Base-by-base conservation (phyloP, 352 stramenopile genomes). In the Phytophthora vignae region DNA sequence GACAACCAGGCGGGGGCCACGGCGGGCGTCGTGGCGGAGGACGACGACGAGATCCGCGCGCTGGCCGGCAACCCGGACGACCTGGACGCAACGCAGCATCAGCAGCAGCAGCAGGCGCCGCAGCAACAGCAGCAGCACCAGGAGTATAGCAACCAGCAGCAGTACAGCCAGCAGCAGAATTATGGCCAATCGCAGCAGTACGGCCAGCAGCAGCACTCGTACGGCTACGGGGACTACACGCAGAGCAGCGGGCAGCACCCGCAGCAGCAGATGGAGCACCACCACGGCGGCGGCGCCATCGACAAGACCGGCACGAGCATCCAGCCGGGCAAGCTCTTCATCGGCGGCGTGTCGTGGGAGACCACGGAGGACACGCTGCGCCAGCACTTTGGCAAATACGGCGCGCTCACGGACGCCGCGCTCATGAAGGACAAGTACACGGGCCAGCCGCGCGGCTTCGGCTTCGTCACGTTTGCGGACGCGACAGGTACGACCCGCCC, bases 371-470 rank as follows among this genome's bases (percentile, higher is more conserved):
- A 98, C 54, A 85, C 83, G n/a, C 70, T 98, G 61, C 88, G 87
- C 27, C 75, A 84, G 57, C 88, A 98, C 57, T 98, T 98, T 70
- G 78, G 86, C 74, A 95, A 96, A 74, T 98, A 95, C 64, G 93
- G 93, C 31, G 73, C 73, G 59, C 78, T 98, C 9, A 94, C 86
- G 31, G 90, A 97, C 63, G 92, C 92, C 10, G 90, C 88, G 58
- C 73, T 98, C 48, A 98, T 98, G 92, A 96, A 97, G 77, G 92
- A 98, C 85, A 96, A 97, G 76, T 97, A 95, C 81, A 98, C 93
- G 38, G 93, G 92, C 33, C 88, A 98, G 71, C 91, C 93, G 38
- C 82, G 94, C 36, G 94, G 94, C 50, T 98, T 98, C 64, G 94
- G 93, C 56, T 98, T 98, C 67, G 93, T 98, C 42, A 98, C 92